Evolutionary conservation across 1,139 yeast species (phyloP).

Genomic region (Lodderomyces metapsilosis): DNA sequence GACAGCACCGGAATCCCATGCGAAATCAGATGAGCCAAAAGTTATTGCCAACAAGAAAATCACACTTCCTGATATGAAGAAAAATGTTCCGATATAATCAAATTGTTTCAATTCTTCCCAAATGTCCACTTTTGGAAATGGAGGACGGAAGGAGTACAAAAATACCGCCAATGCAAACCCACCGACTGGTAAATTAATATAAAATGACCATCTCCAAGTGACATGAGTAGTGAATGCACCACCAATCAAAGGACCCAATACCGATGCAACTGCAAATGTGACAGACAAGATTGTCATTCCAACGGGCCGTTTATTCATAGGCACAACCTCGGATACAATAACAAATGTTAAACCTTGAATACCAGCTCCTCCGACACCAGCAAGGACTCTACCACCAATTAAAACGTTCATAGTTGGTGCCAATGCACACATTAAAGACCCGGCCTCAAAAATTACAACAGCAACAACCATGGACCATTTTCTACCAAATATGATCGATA

Average conservation of each 20-base stretch:
- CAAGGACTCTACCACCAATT: constrained; percentile 39
- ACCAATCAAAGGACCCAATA: constrained; percentile 56
- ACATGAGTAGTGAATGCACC: constrained; percentile 47
- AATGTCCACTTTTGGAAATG: constrained; percentile 23
- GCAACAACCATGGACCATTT: constrained; percentile 37
- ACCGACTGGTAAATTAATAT: constrained; percentile 47
- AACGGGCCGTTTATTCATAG: constrained; percentile 28
- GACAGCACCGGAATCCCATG: constrained; percentile 51
- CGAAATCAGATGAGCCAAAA: constrained; percentile 46
- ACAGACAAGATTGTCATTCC: constrained; percentile 44
- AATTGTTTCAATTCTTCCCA: constrained; percentile 36
- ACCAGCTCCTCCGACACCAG: constrained; percentile 37
- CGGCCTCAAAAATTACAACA: constrained; percentile 34
- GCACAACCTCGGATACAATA: constrained; percentile 29
- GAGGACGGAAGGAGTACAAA: constrained; percentile 31
- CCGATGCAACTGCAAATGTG: constrained; percentile 42
- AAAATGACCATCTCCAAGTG: constrained; percentile 78
- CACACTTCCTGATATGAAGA: constrained; percentile 44
- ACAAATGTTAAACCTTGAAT: constrained; percentile 28
- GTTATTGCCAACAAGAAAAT: constrained; percentile 40
- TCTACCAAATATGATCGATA: constrained; percentile 48
- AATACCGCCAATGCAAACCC: constrained; percentile 30
- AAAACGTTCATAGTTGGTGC: constrained; percentile 33
- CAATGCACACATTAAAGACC: constrained; percentile 40
- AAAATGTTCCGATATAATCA: constrained; percentile 50